Evolutionary conservation across 768 basidiomycete species (phyloP).

Genomic region (Suillus ampliporus): DNA sequence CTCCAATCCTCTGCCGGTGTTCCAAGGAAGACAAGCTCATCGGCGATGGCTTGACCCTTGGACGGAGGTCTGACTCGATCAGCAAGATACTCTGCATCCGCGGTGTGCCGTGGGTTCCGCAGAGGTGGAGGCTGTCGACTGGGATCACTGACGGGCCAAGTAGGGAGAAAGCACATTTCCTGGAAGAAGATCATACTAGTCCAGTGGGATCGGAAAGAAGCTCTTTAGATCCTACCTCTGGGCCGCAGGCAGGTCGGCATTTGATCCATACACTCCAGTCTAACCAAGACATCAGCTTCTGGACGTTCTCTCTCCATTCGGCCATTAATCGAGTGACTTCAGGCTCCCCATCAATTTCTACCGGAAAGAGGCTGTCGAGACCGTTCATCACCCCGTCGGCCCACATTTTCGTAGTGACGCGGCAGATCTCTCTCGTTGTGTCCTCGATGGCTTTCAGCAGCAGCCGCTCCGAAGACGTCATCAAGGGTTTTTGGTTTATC

Average conservation of each 20-base stretch:
- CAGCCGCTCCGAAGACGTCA: slow-evolving; percentile 36
- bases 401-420: slow-evolving; percentile 53
- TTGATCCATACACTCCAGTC: slow-evolving; percentile 58
- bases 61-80: background rate
- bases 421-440: slow-evolving; percentile 51
- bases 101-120: too few relatives aligned
- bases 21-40: too few relatives aligned
- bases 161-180: slow-evolving; percentile 35
- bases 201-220: background rate
- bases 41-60: background rate
- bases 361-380: slow-evolving; percentile 19
- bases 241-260: slow-evolving; percentile 50
- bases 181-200: background rate
- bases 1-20: slow-evolving; percentile 1
- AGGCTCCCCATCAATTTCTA: background rate
- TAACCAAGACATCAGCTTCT: slow-evolving; percentile 51
- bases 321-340: slow-evolving; percentile 18
- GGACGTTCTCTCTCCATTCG: slow-evolving; percentile 42
- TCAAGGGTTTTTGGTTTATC: slow-evolving; percentile 10
- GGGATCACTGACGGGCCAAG: slow-evolving; percentile 13
- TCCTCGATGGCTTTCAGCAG: slow-evolving; percentile 35
- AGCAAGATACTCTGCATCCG: too few relatives aligned
- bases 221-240: slow-evolving; percentile 42
- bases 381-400: slow-evolving; percentile 41
- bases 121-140: background rate